These are phyloP conservation scores for Acmispon strigosus DNA, from an alignment of 306 rosid species.

Conservation along the genomic window DNA sequence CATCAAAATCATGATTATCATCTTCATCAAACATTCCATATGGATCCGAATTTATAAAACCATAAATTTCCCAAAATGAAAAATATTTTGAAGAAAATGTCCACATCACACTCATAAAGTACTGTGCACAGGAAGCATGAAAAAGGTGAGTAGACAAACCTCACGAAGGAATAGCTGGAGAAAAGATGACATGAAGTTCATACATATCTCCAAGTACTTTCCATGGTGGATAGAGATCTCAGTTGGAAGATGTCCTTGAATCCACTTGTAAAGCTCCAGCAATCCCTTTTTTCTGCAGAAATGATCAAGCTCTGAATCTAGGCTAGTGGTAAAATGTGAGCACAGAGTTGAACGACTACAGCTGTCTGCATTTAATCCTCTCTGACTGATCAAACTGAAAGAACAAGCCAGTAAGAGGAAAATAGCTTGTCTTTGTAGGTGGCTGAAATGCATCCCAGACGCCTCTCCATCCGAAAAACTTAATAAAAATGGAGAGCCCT, in stretches of 20 bases:
- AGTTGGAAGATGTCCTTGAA: constrained; percentile 59
- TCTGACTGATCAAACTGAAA: constrained; percentile 41
- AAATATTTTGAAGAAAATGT: constrained; percentile 1
- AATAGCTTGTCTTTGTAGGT: constrained; percentile 63
- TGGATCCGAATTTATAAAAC: neutral
- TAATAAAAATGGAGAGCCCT: constrained; percentile 74
- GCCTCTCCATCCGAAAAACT: constrained; percentile 48
- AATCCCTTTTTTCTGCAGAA: constrained; percentile 48
- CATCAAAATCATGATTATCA: neutral
- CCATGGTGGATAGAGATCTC: constrained; percentile 37
- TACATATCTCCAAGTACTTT: constrained; percentile 41
- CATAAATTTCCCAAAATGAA: neutral
- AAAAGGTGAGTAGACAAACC: constrained; percentile 38
- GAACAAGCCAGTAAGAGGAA: constrained; percentile 68
- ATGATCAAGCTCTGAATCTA: constrained; percentile 31
- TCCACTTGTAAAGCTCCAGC: constrained; percentile 62
- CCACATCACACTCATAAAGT: neutral
- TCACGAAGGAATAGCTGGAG: constrained; percentile 68
- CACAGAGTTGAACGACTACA: constrained; percentile 32
- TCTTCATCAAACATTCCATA: neutral
- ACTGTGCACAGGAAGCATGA: constrained; percentile 8
- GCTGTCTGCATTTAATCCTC: constrained; percentile 23
- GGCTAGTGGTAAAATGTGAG: constrained; percentile 23
- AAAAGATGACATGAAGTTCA: constrained; percentile 64
- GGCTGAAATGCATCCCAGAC: constrained; percentile 36